A percentile compares a stretch with the other conserved stretches of the same genome.
These are phyloP conservation scores for Hyphodiscus sp. DNA, from an alignment of 2,329 filamentous ascomycete genomes.

Conservation along the genomic window DNA sequence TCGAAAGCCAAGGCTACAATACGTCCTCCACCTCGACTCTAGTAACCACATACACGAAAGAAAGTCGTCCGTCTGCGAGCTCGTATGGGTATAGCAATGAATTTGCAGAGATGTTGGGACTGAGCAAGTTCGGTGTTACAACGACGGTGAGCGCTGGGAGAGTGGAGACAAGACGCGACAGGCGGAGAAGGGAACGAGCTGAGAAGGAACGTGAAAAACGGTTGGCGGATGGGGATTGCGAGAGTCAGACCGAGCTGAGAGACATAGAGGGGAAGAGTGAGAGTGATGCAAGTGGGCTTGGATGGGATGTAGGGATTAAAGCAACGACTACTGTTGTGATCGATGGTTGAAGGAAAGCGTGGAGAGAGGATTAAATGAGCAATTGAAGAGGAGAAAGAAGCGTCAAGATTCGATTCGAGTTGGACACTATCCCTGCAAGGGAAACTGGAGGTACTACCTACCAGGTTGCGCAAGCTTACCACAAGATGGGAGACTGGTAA, in stretches of 20 bases:
- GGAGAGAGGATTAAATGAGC: not conserved
- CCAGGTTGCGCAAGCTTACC: no score
- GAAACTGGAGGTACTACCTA: no score
- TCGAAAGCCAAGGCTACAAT: constrained; percentile 2
- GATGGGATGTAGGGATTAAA: constrained; percentile 13
- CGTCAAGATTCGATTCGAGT: not conserved
- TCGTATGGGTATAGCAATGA: constrained; percentile 20
- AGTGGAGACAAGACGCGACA: not conserved
- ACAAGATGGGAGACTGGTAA: no score
- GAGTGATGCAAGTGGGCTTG: not conserved
- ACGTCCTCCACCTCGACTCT: not conserved
- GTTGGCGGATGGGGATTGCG: constrained; percentile 1
- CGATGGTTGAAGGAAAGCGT: not conserved
- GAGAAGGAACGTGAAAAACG: not conserved
- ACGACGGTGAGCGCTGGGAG: constrained; percentile 20
- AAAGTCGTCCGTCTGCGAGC: constrained; percentile 4
- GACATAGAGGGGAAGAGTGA: not conserved
- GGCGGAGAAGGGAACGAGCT: not conserved
- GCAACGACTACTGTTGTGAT: constrained; percentile 8
- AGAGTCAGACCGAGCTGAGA: constrained; percentile 18
- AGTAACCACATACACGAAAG: constrained; percentile 9
- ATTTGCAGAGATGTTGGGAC: constrained; percentile 22
- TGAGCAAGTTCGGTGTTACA: constrained; percentile 18
- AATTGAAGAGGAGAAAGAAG: not conserved
- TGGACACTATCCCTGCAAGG: no score